phyloP scores from a whole-genome alignment of 495 filamentous ascomycete genomes.

The Glonium stellatum region DNA sequence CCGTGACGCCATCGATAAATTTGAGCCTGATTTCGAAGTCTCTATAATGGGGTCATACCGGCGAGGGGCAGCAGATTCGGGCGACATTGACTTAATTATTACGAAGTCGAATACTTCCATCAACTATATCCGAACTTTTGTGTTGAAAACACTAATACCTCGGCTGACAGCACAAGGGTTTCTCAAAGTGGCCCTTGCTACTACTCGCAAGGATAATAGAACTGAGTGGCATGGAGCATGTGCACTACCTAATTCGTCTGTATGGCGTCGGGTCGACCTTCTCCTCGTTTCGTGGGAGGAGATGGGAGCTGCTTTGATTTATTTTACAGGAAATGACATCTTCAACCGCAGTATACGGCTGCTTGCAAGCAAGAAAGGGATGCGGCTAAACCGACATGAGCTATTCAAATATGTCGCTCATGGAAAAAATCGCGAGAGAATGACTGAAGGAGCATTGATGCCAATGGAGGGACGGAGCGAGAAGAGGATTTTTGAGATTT shows the following conservation, averaged over 20 bases:
- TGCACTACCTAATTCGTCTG: constrained; percentile 44
- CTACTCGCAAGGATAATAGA: constrained; percentile 40
- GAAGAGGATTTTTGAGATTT: constrained; percentile 73
- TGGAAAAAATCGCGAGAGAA: constrained; percentile 50
- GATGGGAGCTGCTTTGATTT: constrained; percentile 82
- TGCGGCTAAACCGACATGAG: constrained; percentile 80
- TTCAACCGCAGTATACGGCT: constrained; percentile 88
- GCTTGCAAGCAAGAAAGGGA: constrained; percentile 73
- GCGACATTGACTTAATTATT: constrained; percentile 83
- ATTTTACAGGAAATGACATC: constrained; percentile 95
- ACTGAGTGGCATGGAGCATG: constrained; percentile 91
- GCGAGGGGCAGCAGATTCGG: constrained; percentile 62
- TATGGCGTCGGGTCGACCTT: constrained; percentile 81
- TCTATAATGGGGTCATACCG: constrained; percentile 82
- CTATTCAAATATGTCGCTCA: constrained; percentile 69
- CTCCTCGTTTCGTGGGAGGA: constrained; percentile 75
- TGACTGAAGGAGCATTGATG: constrained; percentile 65
- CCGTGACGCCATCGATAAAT: constrained; percentile 48
- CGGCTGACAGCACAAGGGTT: constrained; percentile 56
- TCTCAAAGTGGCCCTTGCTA: constrained; percentile 49
- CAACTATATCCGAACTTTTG: constrained; percentile 53
- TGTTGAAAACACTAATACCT: constrained; percentile 58
- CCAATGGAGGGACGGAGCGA: constrained; percentile 77
- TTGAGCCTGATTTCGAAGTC: constrained; percentile 60
- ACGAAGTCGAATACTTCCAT: constrained; percentile 59